Evolutionary conservation across 768 basidiomycete genomes (phyloP), one percentile per base, ranked within the genome.

Genomic region (Lentinula lateritia): DNA sequence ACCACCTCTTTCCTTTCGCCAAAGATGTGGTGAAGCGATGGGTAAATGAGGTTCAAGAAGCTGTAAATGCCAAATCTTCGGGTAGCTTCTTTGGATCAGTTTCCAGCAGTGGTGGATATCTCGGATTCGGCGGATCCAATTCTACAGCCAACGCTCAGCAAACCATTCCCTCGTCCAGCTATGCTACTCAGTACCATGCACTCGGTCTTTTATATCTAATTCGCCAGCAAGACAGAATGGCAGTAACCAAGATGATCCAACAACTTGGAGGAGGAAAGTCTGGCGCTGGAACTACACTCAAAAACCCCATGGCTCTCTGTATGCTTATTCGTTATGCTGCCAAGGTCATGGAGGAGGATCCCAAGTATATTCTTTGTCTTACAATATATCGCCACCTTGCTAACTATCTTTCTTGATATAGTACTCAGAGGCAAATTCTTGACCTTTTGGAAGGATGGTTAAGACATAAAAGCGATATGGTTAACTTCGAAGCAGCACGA

Each of bases 391-490:
- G 3, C 9, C 10, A 66, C 35, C 61, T 68, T 38, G 35, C 62
- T 43, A 43, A 42, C 18, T 48, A 16, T n/a, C 38, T 13, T 16
- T 36, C 35, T 32, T 9, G 57, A 18, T 32, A 1, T 66, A 99
- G 96, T 70, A 79, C 95, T 28, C 94, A 96, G 73, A 87, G 84
- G 63, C 94, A 92, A 68, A 96, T 98, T 83, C 79, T 93, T 57
- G 97, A 98, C 65, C 82, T 97, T 46, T 80, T 98, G 41, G 97
- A 98, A 71, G 89, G 91, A 38, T 95, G 95, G 88, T 78, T 98
- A 62, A 87, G 95, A 62, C 97, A 99, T 76, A 99, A 99, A 80
- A 97, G 94, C 67, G 97, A 99, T 72, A 99, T 98, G 96, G 97
- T 99, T 70, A 98, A 98, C 76, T 92, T 95, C 63, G 97, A 99